A percentile compares a stretch with the other conserved stretches of the same genome.
These are phyloP conservation scores for Naganishia randhawae DNA, from an alignment of 768 basidiomycete species.

Conservation along the genomic window DNA sequence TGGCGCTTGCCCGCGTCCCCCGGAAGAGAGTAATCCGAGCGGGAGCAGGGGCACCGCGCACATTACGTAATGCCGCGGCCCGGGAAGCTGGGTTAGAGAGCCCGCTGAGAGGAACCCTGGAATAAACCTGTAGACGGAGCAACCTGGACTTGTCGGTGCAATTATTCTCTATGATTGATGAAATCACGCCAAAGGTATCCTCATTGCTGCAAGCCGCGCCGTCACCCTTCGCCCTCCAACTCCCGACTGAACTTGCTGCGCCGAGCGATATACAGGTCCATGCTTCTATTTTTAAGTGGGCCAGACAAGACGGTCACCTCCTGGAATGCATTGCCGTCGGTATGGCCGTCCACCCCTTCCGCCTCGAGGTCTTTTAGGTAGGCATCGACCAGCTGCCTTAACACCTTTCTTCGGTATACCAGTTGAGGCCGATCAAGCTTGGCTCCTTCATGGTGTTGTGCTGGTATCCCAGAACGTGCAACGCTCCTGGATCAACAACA, in stretches of 20 bases:
- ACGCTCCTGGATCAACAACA: constrained; percentile 78
- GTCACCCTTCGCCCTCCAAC: neutral
- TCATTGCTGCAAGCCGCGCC: neutral
- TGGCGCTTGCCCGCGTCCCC: too few species aligned
- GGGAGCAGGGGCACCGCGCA: too few species aligned
- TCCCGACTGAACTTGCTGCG: neutral
- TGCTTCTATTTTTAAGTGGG: neutral
- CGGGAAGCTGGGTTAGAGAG: too few species aligned
- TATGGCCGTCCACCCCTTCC: neutral
- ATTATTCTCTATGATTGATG: neutral
- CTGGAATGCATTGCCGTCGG: neutral
- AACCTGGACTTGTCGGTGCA: neutral
- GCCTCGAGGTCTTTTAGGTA: neutral
- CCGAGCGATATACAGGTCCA: neutral
- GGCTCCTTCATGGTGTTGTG: constrained; percentile 75
- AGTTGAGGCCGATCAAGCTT: constrained; percentile 49
- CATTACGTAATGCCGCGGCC: too few species aligned
- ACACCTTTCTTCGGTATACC: constrained; percentile 46
- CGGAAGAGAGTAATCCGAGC: too few species aligned
- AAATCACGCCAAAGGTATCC: neutral
- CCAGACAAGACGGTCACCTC: neutral
- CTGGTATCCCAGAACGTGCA: constrained; percentile 75
- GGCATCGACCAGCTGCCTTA: neutral
- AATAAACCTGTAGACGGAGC: neutral
- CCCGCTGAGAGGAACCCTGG: too few species aligned